phyloP scores from a whole-genome alignment of 2,329 filamentous ascomycete genomes.

The Rutstroemia sp. region DNA sequence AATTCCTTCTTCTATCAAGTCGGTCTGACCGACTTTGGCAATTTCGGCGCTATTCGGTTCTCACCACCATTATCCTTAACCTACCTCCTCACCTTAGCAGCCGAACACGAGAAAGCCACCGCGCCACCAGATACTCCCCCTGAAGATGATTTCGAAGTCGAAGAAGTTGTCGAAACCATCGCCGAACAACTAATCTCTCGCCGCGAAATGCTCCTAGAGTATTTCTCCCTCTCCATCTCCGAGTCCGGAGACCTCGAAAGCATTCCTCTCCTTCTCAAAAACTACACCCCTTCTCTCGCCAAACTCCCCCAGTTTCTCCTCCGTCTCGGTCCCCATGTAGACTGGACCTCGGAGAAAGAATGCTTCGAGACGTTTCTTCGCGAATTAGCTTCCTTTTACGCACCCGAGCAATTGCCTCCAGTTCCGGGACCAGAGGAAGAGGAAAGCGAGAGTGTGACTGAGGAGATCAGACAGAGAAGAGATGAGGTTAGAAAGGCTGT shows the following conservation, averaged over 20 bases:
- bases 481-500: slow-evolving; percentile 65
- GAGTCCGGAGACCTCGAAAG: slow-evolving; percentile 67
- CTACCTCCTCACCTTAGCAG: slow-evolving; percentile 66
- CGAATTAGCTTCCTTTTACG: slow-evolving; percentile 85
- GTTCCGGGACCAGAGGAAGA: slow-evolving; percentile 31
- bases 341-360: slow-evolving; percentile 76
- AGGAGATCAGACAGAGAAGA: slow-evolving; percentile 50
- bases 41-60: slow-evolving; percentile 81
- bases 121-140: slow-evolving; percentile 25
- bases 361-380: slow-evolving; percentile 83
- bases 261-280: slow-evolving; percentile 80
- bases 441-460: slow-evolving; percentile 32
- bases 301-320: slow-evolving; percentile 89
- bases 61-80: slow-evolving; percentile 65
- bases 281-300: slow-evolving; percentile 76
- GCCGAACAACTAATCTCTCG: slow-evolving; percentile 62
- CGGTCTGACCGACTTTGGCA: slow-evolving; percentile 89
- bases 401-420: slow-evolving; percentile 73
- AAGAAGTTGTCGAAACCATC: slow-evolving; percentile 59
- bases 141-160: slow-evolving; percentile 54
- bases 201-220: slow-evolving; percentile 83
- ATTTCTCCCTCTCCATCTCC: slow-evolving; percentile 82
- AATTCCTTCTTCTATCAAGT: slow-evolving; percentile 95
- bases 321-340: slow-evolving; percentile 76
- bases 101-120: slow-evolving; percentile 57